Evolutionary conservation across 73 alveolate species (phyloP).

Genomic region (Tetrahymena elliotti): DNA sequence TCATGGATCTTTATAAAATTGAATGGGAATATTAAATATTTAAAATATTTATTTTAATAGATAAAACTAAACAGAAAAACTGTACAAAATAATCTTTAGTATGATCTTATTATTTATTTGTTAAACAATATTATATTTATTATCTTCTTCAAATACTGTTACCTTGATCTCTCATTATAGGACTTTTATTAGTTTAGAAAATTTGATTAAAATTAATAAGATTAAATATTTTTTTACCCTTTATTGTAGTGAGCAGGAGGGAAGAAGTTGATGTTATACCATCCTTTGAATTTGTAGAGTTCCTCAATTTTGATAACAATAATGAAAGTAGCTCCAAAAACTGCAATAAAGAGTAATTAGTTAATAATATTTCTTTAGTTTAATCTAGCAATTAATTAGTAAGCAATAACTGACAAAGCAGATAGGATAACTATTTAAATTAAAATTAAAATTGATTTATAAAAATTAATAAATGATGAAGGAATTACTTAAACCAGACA

Average conservation of each 20-base stretch:
- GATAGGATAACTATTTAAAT: background rate
- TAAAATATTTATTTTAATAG: too few relatives aligned
- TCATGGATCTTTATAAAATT: too few relatives aligned
- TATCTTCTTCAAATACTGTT: slow-evolving; percentile 16
- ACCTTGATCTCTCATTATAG: slow-evolving; percentile 31
- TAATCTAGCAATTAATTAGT: background rate
- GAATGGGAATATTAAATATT: too few relatives aligned
- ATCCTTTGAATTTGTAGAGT: slow-evolving; percentile 11
- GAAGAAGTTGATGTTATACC: slow-evolving; percentile 17
- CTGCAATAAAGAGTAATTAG: background rate
- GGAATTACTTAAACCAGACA: slow-evolving; percentile 23
- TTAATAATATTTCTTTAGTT: background rate
- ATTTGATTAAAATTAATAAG: background rate
- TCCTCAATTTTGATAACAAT: slow-evolving; percentile 4
- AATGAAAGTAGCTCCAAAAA: background rate
- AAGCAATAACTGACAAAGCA: background rate
- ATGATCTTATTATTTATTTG: background rate
- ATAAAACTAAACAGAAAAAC: too few relatives aligned
- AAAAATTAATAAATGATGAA: too few relatives aligned
- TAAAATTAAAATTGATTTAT: background rate
- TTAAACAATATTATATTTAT: background rate
- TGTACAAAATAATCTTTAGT: background rate
- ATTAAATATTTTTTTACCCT: background rate
- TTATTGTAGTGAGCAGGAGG: slow-evolving; percentile 32
- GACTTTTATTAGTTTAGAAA: background rate